A percentile compares a stretch with the other conserved stretches of the same genome.
These are phyloP conservation scores for Xylariaceae sp. DNA, from an alignment of 2,329 filamentous ascomycete genomes.

Conservation along the genomic window DNA sequence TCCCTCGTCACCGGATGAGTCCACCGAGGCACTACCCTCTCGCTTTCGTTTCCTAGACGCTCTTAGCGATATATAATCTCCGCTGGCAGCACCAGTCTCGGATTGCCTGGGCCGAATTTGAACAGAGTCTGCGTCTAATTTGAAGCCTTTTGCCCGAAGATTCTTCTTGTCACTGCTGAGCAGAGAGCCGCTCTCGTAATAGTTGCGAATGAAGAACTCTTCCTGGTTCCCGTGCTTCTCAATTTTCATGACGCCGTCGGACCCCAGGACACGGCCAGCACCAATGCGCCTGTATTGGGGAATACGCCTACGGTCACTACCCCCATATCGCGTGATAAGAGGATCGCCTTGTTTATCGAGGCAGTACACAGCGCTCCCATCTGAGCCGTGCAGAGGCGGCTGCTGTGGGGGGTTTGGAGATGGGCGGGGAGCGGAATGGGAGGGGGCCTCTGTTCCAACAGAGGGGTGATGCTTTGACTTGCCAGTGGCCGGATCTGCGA, in stretches of 20 bases:
- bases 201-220: conserved; percentile 47
- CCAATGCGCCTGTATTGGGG: conserved; percentile 68
- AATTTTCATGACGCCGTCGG: conserved; percentile 56
- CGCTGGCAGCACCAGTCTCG: conserved; percentile 27
- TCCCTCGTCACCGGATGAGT: conserved; percentile 44
- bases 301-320: conserved; percentile 65
- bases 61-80: conserved; percentile 48
- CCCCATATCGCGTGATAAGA: conserved; percentile 70
- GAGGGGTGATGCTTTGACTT: conserved; percentile 11
- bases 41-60: conserved; percentile 42
- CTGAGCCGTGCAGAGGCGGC: conserved; percentile 9
- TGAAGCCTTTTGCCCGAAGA: conserved; percentile 42
- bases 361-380: conserved; percentile 44
- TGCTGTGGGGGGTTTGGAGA: conserved; percentile 16
- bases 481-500: conserved; percentile 15
- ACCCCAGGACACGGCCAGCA: conserved; percentile 66
- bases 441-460: conserved; percentile 9
- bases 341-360: conserved; percentile 74
- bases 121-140: conserved; percentile 38
- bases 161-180: conserved; percentile 46
- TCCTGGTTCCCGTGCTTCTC: conserved; percentile 60
- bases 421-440: conserved; percentile 4
- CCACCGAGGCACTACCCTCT: conserved; percentile 28
- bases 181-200: conserved; percentile 40
- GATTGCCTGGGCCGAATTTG: conserved; percentile 36